Base-by-base conservation (phyloP, 495 filamentous ascomycete species). In the Hypoxylon fuscum region DNA sequence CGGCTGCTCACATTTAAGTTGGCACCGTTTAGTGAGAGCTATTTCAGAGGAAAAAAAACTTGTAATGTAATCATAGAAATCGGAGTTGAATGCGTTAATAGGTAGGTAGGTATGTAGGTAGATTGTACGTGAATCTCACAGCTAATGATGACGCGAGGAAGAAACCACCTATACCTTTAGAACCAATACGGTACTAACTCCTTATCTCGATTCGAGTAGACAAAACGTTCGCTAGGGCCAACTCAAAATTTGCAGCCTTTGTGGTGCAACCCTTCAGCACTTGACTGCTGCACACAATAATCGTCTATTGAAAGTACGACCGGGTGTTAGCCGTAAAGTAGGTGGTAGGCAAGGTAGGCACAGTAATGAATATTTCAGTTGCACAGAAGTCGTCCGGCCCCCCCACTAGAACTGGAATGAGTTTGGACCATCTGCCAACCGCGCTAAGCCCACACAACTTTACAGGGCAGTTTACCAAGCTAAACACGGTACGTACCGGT, bases 391-490 rank as follows among this genome's bases (percentile, higher is more conserved):
- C n/a, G n/a, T n/a, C n/a, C n/a, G n/a, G n/a, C n/a, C n/a, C 49
- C 55, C 50, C 55, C 62, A 60, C 55, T 29, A 43, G 18, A 49
- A 44, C 56, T 62, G 59, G 55, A 64, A 64, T 64, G 62, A 60
- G 55, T 60, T 65, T 65, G 62, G 62, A 42, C 62, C 55, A 20
- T 59, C 20, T 23, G 47, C 50, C 55, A 65, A 59, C 62, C 62
- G 62, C 62, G 62, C 62, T 65, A 65, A 65, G 62, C 62, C 55
- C 45, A 50, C 62, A 51, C 55, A 51, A 41, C 40, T 37, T 49
- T 47, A 53, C 57, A 60, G 49, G 48, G 57, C 48, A 60, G 18
- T 60, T 31, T 31, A 31, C 50, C 42, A 55, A 51, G 46, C 55
- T 59, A 37, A 37, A 7, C 2, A 12, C 44, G 25, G 40, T 42